Evolutionary conservation across 2,329 filamentous ascomycete genomes (phyloP).

Genomic region (Sarocladiaceae sp.): DNA sequence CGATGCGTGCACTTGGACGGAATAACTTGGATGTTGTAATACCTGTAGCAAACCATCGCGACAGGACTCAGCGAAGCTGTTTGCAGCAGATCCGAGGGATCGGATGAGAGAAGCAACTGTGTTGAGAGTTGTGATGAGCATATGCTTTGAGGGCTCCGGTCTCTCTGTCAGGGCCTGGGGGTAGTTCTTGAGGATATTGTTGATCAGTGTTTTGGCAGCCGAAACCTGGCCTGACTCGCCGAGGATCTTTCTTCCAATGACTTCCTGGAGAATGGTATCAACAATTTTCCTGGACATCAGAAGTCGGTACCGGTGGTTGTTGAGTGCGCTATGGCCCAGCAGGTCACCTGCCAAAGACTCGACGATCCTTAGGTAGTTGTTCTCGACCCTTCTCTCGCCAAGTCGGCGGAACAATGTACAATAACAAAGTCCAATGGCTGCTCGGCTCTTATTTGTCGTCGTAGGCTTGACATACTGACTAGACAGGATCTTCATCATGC

Average conservation of each 20-base stretch:
- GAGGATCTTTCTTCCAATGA: slow-evolving; percentile 75
- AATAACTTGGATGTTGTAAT: slow-evolving; percentile 91
- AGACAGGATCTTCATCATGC: slow-evolving; percentile 76
- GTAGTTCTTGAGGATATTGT: slow-evolving; percentile 89
- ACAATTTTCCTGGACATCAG: slow-evolving; percentile 82
- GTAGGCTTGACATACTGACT: slow-evolving; percentile 73
- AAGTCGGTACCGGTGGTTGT: slow-evolving; percentile 81
- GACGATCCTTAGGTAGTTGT: slow-evolving; percentile 75
- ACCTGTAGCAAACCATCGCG: slow-evolving; percentile 86
- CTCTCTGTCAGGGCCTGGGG: slow-evolving; percentile 84
- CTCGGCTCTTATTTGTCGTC: slow-evolving; percentile 75
- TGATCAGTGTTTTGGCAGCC: slow-evolving; percentile 77
- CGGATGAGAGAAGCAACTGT: slow-evolving; percentile 75
- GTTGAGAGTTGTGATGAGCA: slow-evolving; percentile 72
- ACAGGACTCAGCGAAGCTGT: slow-evolving; percentile 73
- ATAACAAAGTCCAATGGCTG: slow-evolving; percentile 84
- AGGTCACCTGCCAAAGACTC: slow-evolving; percentile 78
- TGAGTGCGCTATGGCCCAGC: slow-evolving; percentile 69
- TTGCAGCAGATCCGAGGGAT: slow-evolving; percentile 77
- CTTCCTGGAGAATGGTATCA: slow-evolving; percentile 76
- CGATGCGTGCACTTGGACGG: slow-evolving; percentile 86
- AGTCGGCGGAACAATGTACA: slow-evolving; percentile 73
- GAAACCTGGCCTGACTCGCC: slow-evolving; percentile 86
- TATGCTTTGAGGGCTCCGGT: slow-evolving; percentile 83
- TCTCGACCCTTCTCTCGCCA: slow-evolving; percentile 78